Evolutionary conservation across 192 early-diverging fungal genomes (phyloP).

Genomic region (Backusella macrospora): DNA sequence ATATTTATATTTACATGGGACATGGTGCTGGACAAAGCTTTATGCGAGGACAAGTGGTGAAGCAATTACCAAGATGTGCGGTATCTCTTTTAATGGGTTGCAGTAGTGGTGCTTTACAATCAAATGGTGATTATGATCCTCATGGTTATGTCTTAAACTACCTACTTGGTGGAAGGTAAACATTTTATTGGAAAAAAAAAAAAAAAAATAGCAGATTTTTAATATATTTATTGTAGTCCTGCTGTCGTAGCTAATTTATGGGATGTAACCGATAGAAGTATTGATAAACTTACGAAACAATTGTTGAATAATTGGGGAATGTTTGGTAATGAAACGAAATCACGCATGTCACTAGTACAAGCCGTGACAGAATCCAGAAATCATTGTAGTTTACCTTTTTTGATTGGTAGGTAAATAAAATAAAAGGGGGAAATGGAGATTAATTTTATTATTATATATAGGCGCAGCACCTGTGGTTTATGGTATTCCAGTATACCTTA

Average conservation of each 20-base stretch:
- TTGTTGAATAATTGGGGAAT: slow-evolving; percentile 79
- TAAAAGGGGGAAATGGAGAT: neutral
- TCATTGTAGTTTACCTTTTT: slow-evolving; percentile 75
- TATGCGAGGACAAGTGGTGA: slow-evolving; percentile 66
- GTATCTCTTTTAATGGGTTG: slow-evolving; percentile 91
- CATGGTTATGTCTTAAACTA: slow-evolving; percentile 84
- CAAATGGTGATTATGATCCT: slow-evolving; percentile 88
- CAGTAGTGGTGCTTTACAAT: slow-evolving; percentile 81
- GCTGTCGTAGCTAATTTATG: slow-evolving; percentile 92
- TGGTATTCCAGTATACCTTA: slow-evolving; percentile 68
- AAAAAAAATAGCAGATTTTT: neutral
- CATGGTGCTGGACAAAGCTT: slow-evolving; percentile 93
- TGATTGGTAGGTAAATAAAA: slow-evolving; percentile 64
- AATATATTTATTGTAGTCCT: slow-evolving; percentile 55
- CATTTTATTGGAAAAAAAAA: slow-evolving; percentile 1
- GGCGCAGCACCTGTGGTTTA: slow-evolving; percentile 90
- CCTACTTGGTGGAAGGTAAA: slow-evolving; percentile 78
- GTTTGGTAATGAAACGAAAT: slow-evolving; percentile 25
- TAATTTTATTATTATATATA: neutral
- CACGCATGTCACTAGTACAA: slow-evolving; percentile 65
- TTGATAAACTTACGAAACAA: slow-evolving; percentile 83
- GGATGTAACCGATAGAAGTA: slow-evolving; percentile 97
- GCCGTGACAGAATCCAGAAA: slow-evolving; percentile 74
- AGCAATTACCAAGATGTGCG: slow-evolving; percentile 67
- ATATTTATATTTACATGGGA: slow-evolving; percentile 80